phyloP scores from a whole-genome alignment of 176 grass and related monocot species.

The Rhynchospora tenuis region DNA sequence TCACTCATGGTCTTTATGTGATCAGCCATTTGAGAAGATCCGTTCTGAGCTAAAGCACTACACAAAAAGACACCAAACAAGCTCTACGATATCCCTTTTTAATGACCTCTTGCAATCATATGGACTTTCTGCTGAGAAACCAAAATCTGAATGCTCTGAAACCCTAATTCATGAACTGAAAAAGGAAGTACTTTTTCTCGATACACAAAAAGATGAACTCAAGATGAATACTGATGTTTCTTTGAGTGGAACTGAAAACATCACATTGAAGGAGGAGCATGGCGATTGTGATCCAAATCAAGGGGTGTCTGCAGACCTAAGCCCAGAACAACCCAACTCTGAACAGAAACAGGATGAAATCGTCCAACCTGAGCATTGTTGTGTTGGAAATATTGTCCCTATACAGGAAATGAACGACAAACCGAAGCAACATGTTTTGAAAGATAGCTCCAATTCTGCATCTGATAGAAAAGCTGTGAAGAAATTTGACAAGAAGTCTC shows the following conservation, averaged over 20 bases:
- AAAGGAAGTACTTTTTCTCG: constrained; percentile 20
- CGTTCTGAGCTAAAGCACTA: constrained; percentile 63
- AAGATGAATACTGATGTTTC: neutral
- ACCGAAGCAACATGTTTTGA: neutral
- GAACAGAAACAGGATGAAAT: constrained; percentile 28
- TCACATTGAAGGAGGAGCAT: neutral
- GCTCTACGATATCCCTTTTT: constrained; percentile 31
- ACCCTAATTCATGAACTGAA: constrained; percentile 3
- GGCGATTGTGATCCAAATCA: neutral
- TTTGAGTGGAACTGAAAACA: constrained; percentile 20
- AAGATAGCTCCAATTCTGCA: neutral
- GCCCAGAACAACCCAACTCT: constrained; percentile 17
- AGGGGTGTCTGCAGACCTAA: neutral
- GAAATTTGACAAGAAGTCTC: constrained; percentile 16
- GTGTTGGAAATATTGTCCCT: constrained; percentile 20
- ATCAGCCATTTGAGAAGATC: constrained; percentile 60
- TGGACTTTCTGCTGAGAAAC: constrained; percentile 32
- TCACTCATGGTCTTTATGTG: neutral
- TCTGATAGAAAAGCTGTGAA: neutral
- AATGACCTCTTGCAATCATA: constrained; percentile 50
- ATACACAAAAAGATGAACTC: constrained; percentile 1
- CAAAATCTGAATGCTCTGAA: constrained; percentile 29
- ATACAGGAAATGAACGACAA: constrained; percentile 6
- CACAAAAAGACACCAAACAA: constrained; percentile 41
- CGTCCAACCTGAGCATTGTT: constrained; percentile 30